Evolutionary conservation across 2,329 filamentous ascomycete species (phyloP).

Genomic region (Phialophora verrucosa): DNA sequence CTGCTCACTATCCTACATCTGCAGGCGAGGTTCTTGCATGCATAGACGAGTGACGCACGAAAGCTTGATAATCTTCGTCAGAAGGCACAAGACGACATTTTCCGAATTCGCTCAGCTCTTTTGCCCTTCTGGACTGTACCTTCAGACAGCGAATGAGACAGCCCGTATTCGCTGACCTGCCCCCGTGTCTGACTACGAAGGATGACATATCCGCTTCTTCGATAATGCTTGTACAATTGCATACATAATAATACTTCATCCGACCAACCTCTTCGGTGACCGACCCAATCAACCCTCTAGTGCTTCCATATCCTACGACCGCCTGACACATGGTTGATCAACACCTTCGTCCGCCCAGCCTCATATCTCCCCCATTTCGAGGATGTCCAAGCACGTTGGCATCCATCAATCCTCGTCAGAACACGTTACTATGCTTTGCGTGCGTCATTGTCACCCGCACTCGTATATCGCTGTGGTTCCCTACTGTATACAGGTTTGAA

Average conservation of each 20-base stretch:
- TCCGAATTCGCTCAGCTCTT: neutral
- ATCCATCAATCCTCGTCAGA: neutral
- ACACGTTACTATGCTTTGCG: neutral
- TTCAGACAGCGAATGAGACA: neutral
- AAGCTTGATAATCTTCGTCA: constrained; percentile 13
- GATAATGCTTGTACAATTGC: neutral
- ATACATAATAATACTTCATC: neutral
- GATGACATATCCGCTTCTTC: neutral
- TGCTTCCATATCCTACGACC: neutral
- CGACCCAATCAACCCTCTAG: neutral
- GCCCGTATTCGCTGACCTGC: constrained; percentile 1
- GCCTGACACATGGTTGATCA: neutral
- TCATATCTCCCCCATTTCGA: neutral
- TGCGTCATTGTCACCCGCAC: neutral
- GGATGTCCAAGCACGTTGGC: neutral
- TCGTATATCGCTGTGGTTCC: neutral
- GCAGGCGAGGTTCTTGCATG: too few species aligned
- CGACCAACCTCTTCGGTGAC: neutral
- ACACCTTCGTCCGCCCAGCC: too few species aligned
- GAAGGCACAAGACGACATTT: neutral
- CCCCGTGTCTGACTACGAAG: neutral
- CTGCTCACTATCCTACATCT: too few species aligned
- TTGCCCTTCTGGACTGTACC: neutral
- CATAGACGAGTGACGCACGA: too few species aligned
- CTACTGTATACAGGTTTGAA: neutral